phyloP scores from a whole-genome alignment of 1,284 basidiomycete genomes.

The Fomitiporia mediterranea region DNA sequence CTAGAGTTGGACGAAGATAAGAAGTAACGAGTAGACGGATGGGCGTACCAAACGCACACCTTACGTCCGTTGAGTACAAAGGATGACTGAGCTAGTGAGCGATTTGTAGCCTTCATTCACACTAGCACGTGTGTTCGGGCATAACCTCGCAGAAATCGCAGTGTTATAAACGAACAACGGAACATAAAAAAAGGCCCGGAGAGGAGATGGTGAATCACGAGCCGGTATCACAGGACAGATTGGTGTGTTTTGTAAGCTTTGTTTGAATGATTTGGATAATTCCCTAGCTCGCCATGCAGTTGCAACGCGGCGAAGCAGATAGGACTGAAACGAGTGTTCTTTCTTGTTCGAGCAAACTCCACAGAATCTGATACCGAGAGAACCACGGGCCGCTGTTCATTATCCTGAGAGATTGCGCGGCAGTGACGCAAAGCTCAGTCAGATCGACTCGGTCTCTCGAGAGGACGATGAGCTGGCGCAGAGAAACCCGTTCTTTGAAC shows the following conservation, averaged over 20 bases:
- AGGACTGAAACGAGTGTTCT: background rate
- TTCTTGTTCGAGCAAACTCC: background rate
- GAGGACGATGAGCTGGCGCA: background rate
- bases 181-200: too few relatives aligned
- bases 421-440: background rate
- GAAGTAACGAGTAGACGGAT: background rate
- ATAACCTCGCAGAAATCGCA: too few relatives aligned
- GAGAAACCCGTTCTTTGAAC: background rate
- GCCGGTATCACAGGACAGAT: background rate
- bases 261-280: background rate
- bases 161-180: too few relatives aligned
- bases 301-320: conserved; percentile 17
- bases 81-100: background rate
- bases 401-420: background rate
- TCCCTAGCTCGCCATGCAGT: conserved; percentile 7
- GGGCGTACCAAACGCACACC: background rate
- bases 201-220: background rate
- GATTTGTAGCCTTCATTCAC: too few relatives aligned
- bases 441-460: background rate
- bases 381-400: background rate
- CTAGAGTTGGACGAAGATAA: background rate
- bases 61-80: background rate
- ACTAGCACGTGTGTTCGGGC: too few relatives aligned
- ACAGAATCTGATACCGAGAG: background rate
- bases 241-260: background rate